These are phyloP conservation scores for Mortierella antarctica DNA, from an alignment of 192 early-diverging fungal genomes.

Conservation along the genomic window DNA sequence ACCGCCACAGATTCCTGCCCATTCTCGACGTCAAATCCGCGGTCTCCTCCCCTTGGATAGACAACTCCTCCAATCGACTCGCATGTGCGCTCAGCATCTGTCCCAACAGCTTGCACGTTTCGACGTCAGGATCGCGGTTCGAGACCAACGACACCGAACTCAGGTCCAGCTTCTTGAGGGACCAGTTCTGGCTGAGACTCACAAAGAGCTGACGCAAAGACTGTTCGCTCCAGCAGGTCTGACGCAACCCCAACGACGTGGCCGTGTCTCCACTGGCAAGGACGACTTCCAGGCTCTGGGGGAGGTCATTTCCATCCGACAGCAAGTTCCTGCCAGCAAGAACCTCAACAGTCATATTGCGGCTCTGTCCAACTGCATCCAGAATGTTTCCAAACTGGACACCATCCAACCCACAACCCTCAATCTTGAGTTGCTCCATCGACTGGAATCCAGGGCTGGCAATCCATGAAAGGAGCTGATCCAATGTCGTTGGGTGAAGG, in stretches of 20 bases:
- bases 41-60: constrained; percentile 43
- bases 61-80: constrained; percentile 53
- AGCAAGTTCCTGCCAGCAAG: constrained; percentile 54
- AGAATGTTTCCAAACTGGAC: constrained; percentile 53
- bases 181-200: constrained; percentile 54
- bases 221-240: constrained; percentile 60
- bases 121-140: constrained; percentile 45
- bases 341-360: constrained; percentile 51
- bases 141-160: constrained; percentile 50
- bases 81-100: constrained; percentile 44
- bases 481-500: constrained; percentile 31
- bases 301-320: constrained; percentile 48
- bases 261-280: constrained; percentile 53
- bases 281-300: constrained; percentile 45
- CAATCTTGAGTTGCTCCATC: constrained; percentile 43
- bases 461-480: constrained; percentile 37
- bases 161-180: constrained; percentile 52
- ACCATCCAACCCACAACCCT: constrained; percentile 58
- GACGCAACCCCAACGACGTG: constrained; percentile 47
- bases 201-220: constrained; percentile 60
- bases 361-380: constrained; percentile 47
- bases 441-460: constrained; percentile 30
- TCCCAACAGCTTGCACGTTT: constrained; percentile 54
- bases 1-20: constrained; percentile 48
- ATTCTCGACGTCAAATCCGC: constrained; percentile 37